Evolutionary conservation across 495 filamentous ascomycete genomes (phyloP).

Genomic region (Aspergillus cavernicola): DNA sequence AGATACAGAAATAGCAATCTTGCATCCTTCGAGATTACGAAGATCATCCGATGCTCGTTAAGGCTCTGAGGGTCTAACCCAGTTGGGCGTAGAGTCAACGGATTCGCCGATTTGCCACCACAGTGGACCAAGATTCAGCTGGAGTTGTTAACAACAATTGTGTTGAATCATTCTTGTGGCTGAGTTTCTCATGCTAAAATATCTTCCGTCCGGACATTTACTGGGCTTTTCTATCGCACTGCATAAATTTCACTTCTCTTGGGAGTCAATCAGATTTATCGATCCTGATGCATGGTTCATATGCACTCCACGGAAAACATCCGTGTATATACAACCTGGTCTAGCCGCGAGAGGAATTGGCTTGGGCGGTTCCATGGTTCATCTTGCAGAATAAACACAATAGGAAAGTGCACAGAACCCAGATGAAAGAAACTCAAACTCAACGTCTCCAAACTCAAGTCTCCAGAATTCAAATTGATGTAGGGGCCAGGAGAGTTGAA

Average conservation of each 20-base stretch:
- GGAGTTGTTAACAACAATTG: slow-evolving; percentile 2
- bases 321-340: neutral
- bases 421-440: neutral
- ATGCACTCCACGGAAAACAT: neutral
- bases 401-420: neutral
- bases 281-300: neutral
- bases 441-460: neutral
- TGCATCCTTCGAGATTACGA: slow-evolving; percentile 15
- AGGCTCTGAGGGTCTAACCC: neutral
- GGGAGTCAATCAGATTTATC: neutral
- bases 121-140: slow-evolving; percentile 14
- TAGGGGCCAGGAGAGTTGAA: neutral
- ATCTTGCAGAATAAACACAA: neutral
- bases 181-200: neutral
- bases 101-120: slow-evolving; percentile 10
- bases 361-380: slow-evolving; percentile 9
- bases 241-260: neutral
- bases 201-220: neutral
- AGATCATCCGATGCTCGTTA: slow-evolving; percentile 20
- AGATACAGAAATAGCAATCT: neutral
- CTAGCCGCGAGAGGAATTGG: neutral
- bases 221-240: neutral
- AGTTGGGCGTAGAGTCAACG: slow-evolving; percentile 6
- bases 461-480: neutral
- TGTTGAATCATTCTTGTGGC: neutral